Evolutionary conservation across 2,329 filamentous ascomycete species (phyloP).

Genomic region (Nigrograna mackinnonii): DNA sequence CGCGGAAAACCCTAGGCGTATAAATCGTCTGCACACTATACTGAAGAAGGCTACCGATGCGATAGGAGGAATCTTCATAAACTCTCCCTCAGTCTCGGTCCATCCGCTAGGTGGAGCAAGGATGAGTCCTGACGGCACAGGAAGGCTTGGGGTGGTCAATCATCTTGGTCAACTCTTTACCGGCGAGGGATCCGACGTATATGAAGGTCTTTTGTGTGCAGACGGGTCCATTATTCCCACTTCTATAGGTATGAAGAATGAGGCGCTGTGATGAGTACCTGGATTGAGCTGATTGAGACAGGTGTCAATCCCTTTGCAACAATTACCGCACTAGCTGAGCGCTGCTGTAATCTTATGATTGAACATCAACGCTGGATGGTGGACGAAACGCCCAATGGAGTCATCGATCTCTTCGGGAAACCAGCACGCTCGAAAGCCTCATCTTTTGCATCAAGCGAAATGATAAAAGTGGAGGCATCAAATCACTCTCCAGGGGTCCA

Average conservation of each 20-base stretch:
- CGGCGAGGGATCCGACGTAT: constrained; percentile 54
- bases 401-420: constrained; percentile 10
- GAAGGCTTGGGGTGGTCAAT: constrained; percentile 61
- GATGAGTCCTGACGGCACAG: constrained; percentile 64
- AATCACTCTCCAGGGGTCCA: too few relatives aligned
- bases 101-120: constrained; percentile 70
- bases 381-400: constrained; percentile 39
- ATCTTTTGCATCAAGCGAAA: too few relatives aligned
- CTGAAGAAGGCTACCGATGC: constrained; percentile 59
- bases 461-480: constrained; percentile 15
- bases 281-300: constrained; percentile 3
- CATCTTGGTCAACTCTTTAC: constrained; percentile 64
- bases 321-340: constrained; percentile 69
- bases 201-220: constrained; percentile 63
- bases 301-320: constrained; percentile 69
- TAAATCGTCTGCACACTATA: constrained; percentile 56
- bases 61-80: constrained; percentile 63
- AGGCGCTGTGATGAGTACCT: too few relatives aligned
- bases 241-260: constrained; percentile 51
- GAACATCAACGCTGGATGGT: constrained; percentile 39
- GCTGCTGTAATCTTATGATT: constrained; percentile 54
- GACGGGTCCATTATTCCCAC: constrained; percentile 66
- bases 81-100: constrained; percentile 66
- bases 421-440: constrained; percentile 3
- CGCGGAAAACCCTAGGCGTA: constrained; percentile 59